A percentile compares a stretch with the other conserved stretches of the same genome.
phyloP scores from a whole-genome alignment of 2,329 filamentous ascomycete genomes.

The Colletotrichum sidae region DNA sequence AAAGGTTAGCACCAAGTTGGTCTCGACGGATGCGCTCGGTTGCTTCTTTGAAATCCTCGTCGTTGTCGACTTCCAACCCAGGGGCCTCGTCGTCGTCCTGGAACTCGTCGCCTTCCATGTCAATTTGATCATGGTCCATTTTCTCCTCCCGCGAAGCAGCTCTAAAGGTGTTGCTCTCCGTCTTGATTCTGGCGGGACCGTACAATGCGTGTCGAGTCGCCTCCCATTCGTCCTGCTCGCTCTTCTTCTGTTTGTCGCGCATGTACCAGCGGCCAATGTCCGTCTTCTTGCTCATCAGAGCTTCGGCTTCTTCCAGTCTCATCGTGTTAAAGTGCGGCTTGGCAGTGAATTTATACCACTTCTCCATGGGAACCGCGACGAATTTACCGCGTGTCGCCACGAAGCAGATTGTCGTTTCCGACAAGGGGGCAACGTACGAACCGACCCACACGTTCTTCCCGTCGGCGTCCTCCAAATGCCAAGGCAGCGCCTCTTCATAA shows the following conservation, averaged over 20 bases:
- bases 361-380: slow-evolving; percentile 90
- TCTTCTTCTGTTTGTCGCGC: slow-evolving; percentile 71
- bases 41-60: slow-evolving; percentile 81
- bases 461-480: slow-evolving; percentile 97
- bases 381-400: slow-evolving; percentile 75
- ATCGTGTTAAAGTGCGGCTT: slow-evolving; percentile 84
- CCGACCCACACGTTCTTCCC: slow-evolving; percentile 95
- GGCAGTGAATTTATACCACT: slow-evolving; percentile 90
- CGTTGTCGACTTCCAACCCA: slow-evolving; percentile 80
- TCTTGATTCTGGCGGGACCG: slow-evolving; percentile 71
- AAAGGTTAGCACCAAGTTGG: slow-evolving; percentile 88
- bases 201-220: slow-evolving; percentile 65
- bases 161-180: slow-evolving; percentile 74
- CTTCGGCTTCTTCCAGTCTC: slow-evolving; percentile 87
- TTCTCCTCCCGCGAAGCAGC: slow-evolving; percentile 72
- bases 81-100: slow-evolving; percentile 88
- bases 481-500: slow-evolving; percentile 95
- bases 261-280: slow-evolving; percentile 85
- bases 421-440: slow-evolving; percentile 88
- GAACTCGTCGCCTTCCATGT: slow-evolving; percentile 79
- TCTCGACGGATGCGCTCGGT: slow-evolving; percentile 81
- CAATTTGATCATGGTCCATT: slow-evolving; percentile 77
- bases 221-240: slow-evolving; percentile 68
- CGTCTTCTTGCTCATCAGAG: slow-evolving; percentile 81
- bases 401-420: slow-evolving; percentile 85